Conservation (phyloP, 345 rosid genomes). For the Camelina laxa region DNA sequence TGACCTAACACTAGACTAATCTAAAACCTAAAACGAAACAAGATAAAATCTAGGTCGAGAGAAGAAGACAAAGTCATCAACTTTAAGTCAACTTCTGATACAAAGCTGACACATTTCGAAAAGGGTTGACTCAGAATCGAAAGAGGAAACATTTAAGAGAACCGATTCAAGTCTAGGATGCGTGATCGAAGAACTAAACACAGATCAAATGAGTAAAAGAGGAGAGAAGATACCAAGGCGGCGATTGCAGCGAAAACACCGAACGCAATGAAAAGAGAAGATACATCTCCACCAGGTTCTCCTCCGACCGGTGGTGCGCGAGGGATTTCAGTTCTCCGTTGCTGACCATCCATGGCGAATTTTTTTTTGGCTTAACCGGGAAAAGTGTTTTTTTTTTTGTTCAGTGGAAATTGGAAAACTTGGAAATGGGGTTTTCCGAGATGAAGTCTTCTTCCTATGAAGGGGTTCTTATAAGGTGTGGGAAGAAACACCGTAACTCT, state of each 20-base stretch:
- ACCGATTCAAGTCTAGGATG: background rate
- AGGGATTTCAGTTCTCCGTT: slow-evolving; percentile 39
- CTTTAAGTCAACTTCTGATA: slow-evolving; percentile 25
- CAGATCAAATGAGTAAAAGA: slow-evolving; percentile 3
- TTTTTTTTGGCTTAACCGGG: slow-evolving; percentile 9
- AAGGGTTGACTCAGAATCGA: background rate
- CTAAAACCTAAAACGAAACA: background rate
- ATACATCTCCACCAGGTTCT: slow-evolving; percentile 43
- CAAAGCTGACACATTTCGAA: slow-evolving; percentile 13
- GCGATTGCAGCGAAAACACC: slow-evolving; percentile 49
- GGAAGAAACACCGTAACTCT: background rate
- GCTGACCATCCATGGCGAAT: slow-evolving; percentile 60
- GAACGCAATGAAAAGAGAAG: slow-evolving; percentile 46
- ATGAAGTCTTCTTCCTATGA: background rate
- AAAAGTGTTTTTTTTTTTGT: background rate
- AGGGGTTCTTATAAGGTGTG: background rate
- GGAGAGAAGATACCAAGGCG: slow-evolving; percentile 44
- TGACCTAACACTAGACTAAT: background rate
- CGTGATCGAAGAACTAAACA: background rate
- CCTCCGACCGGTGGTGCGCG: slow-evolving; percentile 38
- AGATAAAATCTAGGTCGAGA: slow-evolving; percentile 3
- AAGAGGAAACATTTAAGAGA: background rate
- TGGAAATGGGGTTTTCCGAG: slow-evolving; percentile 17
- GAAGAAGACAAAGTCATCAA: background rate
- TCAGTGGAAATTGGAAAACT: slow-evolving; percentile 25